Evolutionary conservation across 805 yeast genomes (phyloP).

Genomic region (Pichia rugopelliculosa): DNA sequence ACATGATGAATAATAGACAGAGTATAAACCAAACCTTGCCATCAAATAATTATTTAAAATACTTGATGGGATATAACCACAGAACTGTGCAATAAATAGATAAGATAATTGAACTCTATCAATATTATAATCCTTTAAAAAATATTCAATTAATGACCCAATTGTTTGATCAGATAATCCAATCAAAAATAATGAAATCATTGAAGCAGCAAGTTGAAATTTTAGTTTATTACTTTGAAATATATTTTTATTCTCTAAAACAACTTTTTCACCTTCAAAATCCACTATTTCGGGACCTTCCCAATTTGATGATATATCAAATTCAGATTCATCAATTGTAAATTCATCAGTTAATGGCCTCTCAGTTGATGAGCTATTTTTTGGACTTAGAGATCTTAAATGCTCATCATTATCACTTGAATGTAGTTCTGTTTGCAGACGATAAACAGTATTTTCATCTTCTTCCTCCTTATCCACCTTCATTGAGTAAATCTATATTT

Average conservation of each 20-base stretch:
- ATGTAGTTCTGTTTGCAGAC: background rate
- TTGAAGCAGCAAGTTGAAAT: slow-evolving; percentile 37
- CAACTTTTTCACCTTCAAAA: slow-evolving; percentile 19
- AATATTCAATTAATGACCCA: slow-evolving; percentile 50
- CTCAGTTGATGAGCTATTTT: background rate
- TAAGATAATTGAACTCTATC: slow-evolving; percentile 42
- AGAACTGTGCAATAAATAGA: slow-evolving; percentile 43
- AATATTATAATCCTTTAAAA: slow-evolving; percentile 40
- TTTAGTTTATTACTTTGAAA: slow-evolving; percentile 31
- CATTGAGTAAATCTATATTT: too few relatives aligned
- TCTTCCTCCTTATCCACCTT: background rate
- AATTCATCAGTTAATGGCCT: slow-evolving; percentile 1
- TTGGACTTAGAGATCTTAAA: background rate
- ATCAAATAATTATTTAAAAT: slow-evolving; percentile 38
- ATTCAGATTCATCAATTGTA: slow-evolving; percentile 5
- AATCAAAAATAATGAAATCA: slow-evolving; percentile 34
- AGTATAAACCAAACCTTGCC: slow-evolving; percentile 39
- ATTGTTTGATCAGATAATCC: slow-evolving; percentile 57
- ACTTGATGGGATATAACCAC: slow-evolving; percentile 52
- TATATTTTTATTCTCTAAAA: slow-evolving; percentile 35
- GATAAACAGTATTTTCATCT: background rate
- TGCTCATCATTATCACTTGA: background rate
- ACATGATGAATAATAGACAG: slow-evolving; percentile 31
- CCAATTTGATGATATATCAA: background rate
- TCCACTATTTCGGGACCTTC: background rate